Evolutionary conservation across 2,329 filamentous ascomycete genomes (phyloP), one percentile per base, ranked within the genome.

Genomic region (Diaporthe amygdali): DNA sequence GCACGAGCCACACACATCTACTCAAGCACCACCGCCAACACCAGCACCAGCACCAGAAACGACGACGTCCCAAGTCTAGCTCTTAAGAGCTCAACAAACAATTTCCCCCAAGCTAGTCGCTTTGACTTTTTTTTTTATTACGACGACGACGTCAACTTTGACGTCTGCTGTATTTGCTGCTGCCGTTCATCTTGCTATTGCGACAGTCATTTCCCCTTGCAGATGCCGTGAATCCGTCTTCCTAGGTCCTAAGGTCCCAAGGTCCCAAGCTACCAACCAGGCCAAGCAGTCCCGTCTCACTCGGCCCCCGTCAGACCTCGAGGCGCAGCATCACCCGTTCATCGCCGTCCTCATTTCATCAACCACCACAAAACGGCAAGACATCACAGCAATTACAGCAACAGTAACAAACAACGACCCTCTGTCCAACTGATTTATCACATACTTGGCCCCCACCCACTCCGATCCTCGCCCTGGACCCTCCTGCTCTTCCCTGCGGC

Each of bases 401-500:
- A 47, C 52, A 6, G 46, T 44, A 63, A 37, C 51, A 47, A 55
- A 61, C 55, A 51, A 39, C 70, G 54, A 64, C 20, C 54, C 15
- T 52, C 27, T 59, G 22, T 56, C 49, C 37, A 59, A 47, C 67
- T 66, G 61, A 55, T 44, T n/a, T 59, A 44, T 41, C 68, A 69
- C 52, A 54, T 70, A 71, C 37, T 22, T 20, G 17, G 51, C 20
- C 64, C 52, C 64, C 64, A 49, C 64, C 41, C 52, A 46, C 64
- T 67, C 64, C 64, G 64, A 67, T 55, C 49, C 64, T 46, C 64
- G 64, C 64, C 64, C 46, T 17, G 66, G 37, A 32, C 52, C 51
- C 68, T 46, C 54, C 52, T 61, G 27, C 59, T 67, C 59, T 64
- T 49, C 47, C 34, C 27, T 70, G 61, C 68, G 61, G 61, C 39